Base-by-base conservation (phyloP, 257 asterid species). In the Jasminum sambac region DNA sequence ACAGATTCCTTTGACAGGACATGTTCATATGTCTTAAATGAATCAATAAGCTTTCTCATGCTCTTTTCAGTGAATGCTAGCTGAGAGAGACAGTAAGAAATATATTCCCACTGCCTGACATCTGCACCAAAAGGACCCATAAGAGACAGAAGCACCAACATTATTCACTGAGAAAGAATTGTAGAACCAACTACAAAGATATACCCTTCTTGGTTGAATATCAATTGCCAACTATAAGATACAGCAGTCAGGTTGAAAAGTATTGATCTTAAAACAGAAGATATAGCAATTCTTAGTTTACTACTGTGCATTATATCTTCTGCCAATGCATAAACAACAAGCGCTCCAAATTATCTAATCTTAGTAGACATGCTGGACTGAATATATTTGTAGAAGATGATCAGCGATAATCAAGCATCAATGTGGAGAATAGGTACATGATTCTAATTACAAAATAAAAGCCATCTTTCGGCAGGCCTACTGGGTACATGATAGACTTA, bases 31-130 rank as follows among this genome's bases (percentile, higher is more conserved):
- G 91, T 70, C 82, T 94, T 94, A 62, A 89, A 84, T 63, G 89
- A 85, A 64, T 94, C 99, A 69, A 89, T 91, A 66, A 94, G 95
- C 84, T 77, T 89, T 85, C 78, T 86, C 81, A 89, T 84, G 83
- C 99, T 89, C 87, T 88, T 94, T 79, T 94, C 99, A 24, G 95
- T 89, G 76, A 84, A 91, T 30, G 99, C 78, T 62, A 94, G 83
- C 90, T 86, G 98, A 76, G 99, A 91, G 52, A 94, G 96, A 83
- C 99, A 94, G 82, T 94, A 94, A 24, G 99, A 91, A 58, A 94
- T 82, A 74, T 90, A 88, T 69, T 89, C 98, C 93, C 95, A 89
- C 78, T 89, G 91, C 85, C 72, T 87, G 66, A 73, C 57, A 78
- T 94, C 99, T 94, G 96, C 81, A 84, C 11, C 46, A 65, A 72